A percentile compares a stretch with the other conserved stretches of the same genome.
These are phyloP conservation scores for Poa annua DNA, from an alignment of 176 grass and related monocot genomes.

Conservation along the genomic window DNA sequence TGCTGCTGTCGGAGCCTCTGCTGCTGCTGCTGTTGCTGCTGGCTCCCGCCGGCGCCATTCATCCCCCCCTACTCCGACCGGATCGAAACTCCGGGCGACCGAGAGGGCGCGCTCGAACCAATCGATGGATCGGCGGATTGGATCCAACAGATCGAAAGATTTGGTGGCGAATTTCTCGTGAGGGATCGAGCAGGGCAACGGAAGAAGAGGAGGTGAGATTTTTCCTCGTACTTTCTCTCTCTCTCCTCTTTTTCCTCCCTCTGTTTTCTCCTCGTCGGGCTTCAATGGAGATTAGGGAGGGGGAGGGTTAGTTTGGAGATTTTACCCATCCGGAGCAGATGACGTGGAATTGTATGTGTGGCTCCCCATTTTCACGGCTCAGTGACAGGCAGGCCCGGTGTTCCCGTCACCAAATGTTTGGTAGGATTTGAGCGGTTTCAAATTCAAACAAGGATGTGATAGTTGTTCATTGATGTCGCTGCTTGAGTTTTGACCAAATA, in stretches of 20 bases:
- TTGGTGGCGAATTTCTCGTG: conserved; percentile 44
- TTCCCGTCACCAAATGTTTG: background rate
- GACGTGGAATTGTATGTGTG: conserved; percentile 40
- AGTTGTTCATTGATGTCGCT: too few relatives aligned
- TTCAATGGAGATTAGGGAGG: conserved; percentile 46
- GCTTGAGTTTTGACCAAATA: too few relatives aligned
- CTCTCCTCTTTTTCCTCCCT: conserved; percentile 27
- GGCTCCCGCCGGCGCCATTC: conserved; percentile 55
- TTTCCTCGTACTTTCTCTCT: conserved; percentile 20
- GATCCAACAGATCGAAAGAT: conserved; percentile 45
- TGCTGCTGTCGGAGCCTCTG: conserved; percentile 64
- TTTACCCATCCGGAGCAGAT: conserved; percentile 19
- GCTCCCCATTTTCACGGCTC: background rate
- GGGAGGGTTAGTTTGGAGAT: conserved; percentile 24
- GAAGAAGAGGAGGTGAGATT: conserved; percentile 55
- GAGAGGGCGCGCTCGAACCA: conserved; percentile 23
- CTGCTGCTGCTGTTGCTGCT: conserved; percentile 62
- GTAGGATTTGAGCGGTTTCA: background rate
- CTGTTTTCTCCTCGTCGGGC: conserved; percentile 47
- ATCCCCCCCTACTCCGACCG: conserved; percentile 49
- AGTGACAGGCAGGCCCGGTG: conserved; percentile 18
- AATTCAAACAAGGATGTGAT: background rate
- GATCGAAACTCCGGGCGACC: conserved; percentile 43
- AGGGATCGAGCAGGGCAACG: conserved; percentile 51
- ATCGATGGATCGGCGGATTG: conserved; percentile 42